Evolutionary conservation across 164 flowering plant genomes (phyloP), one percentile per base, ranked within the genome.

Genomic region (Piper betle): DNA sequence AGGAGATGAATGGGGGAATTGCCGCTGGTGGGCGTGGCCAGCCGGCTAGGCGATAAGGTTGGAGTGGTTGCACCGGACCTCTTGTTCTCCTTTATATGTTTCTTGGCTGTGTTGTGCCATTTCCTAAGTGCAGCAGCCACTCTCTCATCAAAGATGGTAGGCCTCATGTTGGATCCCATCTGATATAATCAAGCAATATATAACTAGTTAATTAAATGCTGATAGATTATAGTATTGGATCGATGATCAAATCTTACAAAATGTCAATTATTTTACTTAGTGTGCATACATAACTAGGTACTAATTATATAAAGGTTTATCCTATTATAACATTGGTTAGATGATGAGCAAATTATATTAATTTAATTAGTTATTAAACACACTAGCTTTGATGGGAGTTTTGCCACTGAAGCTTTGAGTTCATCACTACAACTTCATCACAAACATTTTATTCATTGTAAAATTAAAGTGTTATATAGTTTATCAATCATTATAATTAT

Each of bases 1-100:
- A 84, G 60, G 59, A 88, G 83, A 52, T 77, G 84, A 25, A 78
- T 60, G 0, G 89, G 96, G 3, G 91, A 85, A 63, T 52, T 60
- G 74, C 73, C 62, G 48, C 60, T 79, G 0, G 68, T 39, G 0
- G 88, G 93, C 0, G 88, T 84, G 11, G 71, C 55, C 0, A 87
- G 80, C 17, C 78, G 39, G 61, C 82, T 83, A 10, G 91, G 77
- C 66, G 72, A 25, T 25, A 25, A 25, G 33, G 33, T 7, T 5
- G 93, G 87, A 0, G 84, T 78, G 57, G 60, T 69, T 0, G 61
- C 19, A 2, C 66, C 63, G 0, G 79, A 75, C 3, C 63, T 55
- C 0, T 69, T 62, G 74, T 62, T 75, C 2, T 80, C 73, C 63
- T 82, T 85, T n/a, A 82, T 25, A 39, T 82, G 80, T 62, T 80